Conservation (phyloP, 768 basidiomycete genomes). For the Boletus vinaceobasis region DNA sequence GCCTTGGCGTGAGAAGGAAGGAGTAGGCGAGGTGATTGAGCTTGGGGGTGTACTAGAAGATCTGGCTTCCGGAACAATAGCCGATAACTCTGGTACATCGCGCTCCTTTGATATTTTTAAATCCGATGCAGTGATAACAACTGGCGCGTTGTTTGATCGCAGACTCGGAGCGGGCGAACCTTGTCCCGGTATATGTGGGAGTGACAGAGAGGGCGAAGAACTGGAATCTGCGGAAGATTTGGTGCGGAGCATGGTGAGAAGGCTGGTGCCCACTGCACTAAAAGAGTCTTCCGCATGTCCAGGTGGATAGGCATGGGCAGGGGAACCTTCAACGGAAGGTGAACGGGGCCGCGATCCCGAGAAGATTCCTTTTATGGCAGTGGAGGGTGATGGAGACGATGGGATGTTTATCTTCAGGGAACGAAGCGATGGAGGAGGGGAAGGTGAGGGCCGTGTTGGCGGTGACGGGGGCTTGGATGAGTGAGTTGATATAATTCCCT, state of each 20-base stretch:
- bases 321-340: conserved; percentile 43
- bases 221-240: conserved; percentile 32
- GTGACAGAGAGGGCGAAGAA: conserved; percentile 29
- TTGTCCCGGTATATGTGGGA: conserved; percentile 7
- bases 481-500: conserved; percentile 46
- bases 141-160: conserved; percentile 20
- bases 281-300: conserved; percentile 52
- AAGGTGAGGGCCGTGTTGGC: conserved; percentile 23
- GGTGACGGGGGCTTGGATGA: conserved; percentile 14
- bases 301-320: conserved; percentile 33
- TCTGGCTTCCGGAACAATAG: conserved; percentile 6
- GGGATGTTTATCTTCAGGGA: conserved; percentile 21
- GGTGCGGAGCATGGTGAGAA: conserved; percentile 50
- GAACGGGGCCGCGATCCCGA: conserved; percentile 26
- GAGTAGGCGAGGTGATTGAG: conserved; percentile 11
- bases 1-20: conserved; percentile 32
- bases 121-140: conserved; percentile 28
- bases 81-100: conserved; percentile 24
- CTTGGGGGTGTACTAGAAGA: conserved; percentile 31
- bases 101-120: conserved; percentile 39
- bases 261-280: conserved; percentile 49
- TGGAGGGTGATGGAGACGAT: conserved; percentile 15
- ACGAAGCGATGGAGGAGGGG: conserved; percentile 29
- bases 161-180: conserved; percentile 27
- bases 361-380: conserved; percentile 21